phyloP scores from a whole-genome alignment of 805 yeast species.

The Candida cerambycidarum region DNA sequence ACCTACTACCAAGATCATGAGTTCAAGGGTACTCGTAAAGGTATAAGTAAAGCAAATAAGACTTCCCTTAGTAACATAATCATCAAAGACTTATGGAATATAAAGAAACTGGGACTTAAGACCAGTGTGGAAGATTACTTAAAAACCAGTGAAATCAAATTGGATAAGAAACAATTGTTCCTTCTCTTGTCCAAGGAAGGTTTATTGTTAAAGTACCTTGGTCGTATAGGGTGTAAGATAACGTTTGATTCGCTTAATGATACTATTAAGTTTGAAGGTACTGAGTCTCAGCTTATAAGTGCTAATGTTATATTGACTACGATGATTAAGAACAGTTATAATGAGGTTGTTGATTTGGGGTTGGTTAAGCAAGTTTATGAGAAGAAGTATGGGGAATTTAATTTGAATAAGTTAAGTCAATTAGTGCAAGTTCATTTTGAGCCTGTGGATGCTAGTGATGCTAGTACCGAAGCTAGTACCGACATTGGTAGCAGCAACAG shows the following conservation, averaged over 20 bases:
- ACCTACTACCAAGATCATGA: slow-evolving; percentile 4
- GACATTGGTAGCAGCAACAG: too few relatives aligned
- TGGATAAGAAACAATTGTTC: slow-evolving; percentile 41
- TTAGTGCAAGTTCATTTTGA: slow-evolving; percentile 37
- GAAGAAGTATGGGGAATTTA: slow-evolving; percentile 27
- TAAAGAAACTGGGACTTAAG: slow-evolving; percentile 16
- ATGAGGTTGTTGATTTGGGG: slow-evolving; percentile 33
- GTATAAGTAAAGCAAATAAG: slow-evolving; percentile 6
- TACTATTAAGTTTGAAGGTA: slow-evolving; percentile 39
- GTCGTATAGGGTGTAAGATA: slow-evolving; percentile 41
- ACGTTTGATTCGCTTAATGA: slow-evolving; percentile 28
- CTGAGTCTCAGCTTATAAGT: slow-evolving; percentile 41
- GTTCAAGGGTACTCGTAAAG: slow-evolving; percentile 8
- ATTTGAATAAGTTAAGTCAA: slow-evolving; percentile 26
- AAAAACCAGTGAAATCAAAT: slow-evolving; percentile 28
- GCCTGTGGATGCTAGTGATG: slow-evolving; percentile 14
- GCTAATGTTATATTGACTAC: slow-evolving; percentile 41
- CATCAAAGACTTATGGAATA: slow-evolving; percentile 13
- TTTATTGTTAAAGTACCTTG: slow-evolving; percentile 36
- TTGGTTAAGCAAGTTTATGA: slow-evolving; percentile 24
- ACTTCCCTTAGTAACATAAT: slow-evolving; percentile 10
- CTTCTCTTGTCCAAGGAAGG: slow-evolving; percentile 41
- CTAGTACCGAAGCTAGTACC: too few relatives aligned
- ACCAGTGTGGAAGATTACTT: slow-evolving; percentile 32
- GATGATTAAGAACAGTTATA: slow-evolving; percentile 26